Base-by-base conservation (phyloP, 345 rosid species). In the Geranium rotundifolium region DNA sequence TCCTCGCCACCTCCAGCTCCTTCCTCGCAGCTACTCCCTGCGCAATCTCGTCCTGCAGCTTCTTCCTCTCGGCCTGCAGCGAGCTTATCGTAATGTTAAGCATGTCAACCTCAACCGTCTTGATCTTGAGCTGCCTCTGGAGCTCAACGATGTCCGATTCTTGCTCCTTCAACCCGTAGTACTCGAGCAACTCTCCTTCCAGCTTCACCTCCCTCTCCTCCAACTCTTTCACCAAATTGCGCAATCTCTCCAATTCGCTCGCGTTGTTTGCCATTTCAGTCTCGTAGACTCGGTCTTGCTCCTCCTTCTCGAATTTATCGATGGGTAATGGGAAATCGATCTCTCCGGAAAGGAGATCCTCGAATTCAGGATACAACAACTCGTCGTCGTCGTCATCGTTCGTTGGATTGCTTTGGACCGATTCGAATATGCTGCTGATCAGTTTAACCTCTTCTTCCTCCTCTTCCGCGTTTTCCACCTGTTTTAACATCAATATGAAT, bases 161-260 rank as follows among this genome's bases (percentile, higher is more conserved):
- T 75, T 85, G 96, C 77, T 93, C 99, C 80, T 88, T 88, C 65
- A 93, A 65, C 67, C 97, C 99, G 65, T 88, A 92, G 73, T 84
- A 92, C 81, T 92, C 97, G 0, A 92, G 95, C 69, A 92, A 71
- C 57, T 92, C 95, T 0, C 90, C 97, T 81, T 88, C 97, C 34
- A 93, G 99, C 74, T 88, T 93, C 70, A 78, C 88, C 79, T 93
- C 97, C 76, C 97, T 83, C 67, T 90, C 99, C 73, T 86, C 95
- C 68, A 90, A 68, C 72, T 93, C 96, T 60, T 73, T 80, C 15
- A 86, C 99, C 58, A 90, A 79, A 23, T 76, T 63, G 39, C 85
- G 85, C 64, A 90, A 74, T 77, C 86, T 71, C 67, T 90, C 89
- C 2, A 93, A 77, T 71, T 93, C 99, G 69, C 77, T 78, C 17